A percentile compares a stretch with the other conserved stretches of the same genome.
Conservation (phyloP, 805 yeast genomes). For the Candida ficus region DNA sequence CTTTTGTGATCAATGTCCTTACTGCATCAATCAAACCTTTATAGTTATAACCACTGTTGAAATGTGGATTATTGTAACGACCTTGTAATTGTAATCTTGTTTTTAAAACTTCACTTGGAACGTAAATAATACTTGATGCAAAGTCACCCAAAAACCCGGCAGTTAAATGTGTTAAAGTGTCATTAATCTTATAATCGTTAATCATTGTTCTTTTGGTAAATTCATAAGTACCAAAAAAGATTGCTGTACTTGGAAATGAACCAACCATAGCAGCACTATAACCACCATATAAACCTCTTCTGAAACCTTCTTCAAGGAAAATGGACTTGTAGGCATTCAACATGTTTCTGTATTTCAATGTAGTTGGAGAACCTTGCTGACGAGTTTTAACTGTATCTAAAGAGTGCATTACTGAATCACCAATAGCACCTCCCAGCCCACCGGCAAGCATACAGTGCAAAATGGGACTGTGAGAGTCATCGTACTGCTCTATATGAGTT, state of each 20-base stretch:
- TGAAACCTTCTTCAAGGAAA: slow-evolving; percentile 77
- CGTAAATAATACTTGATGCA: slow-evolving; percentile 82
- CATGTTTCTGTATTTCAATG: slow-evolving; percentile 67
- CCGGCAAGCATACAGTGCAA: slow-evolving; percentile 77
- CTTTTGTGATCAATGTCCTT: slow-evolving; percentile 52
- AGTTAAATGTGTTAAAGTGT: slow-evolving; percentile 69
- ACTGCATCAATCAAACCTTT: slow-evolving; percentile 69
- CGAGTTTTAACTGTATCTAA: slow-evolving; percentile 95
- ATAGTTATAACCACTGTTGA: slow-evolving; percentile 83
- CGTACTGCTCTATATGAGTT: slow-evolving; percentile 10
- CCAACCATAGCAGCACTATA: slow-evolving; percentile 90
- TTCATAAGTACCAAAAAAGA: slow-evolving; percentile 93
- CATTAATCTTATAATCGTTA: slow-evolving; percentile 59
- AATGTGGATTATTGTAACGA: slow-evolving; percentile 69
- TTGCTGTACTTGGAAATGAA: slow-evolving; percentile 87
- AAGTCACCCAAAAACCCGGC: slow-evolving; percentile 95
- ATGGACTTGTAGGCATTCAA: slow-evolving; percentile 71
- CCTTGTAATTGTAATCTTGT: slow-evolving; percentile 94
- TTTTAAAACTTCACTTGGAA: slow-evolving; percentile 92
- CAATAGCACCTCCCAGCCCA: slow-evolving; percentile 90
- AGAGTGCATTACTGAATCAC: slow-evolving; percentile 92
- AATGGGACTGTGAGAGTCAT: slow-evolving; percentile 33
- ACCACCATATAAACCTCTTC: slow-evolving; percentile 86
- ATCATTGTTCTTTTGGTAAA: slow-evolving; percentile 67
- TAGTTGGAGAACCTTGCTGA: slow-evolving; percentile 87